Evolutionary conservation across 306 rosid genomes (phyloP), one percentile per base, ranked within the genome.

Genomic region (Quercus rubra): DNA sequence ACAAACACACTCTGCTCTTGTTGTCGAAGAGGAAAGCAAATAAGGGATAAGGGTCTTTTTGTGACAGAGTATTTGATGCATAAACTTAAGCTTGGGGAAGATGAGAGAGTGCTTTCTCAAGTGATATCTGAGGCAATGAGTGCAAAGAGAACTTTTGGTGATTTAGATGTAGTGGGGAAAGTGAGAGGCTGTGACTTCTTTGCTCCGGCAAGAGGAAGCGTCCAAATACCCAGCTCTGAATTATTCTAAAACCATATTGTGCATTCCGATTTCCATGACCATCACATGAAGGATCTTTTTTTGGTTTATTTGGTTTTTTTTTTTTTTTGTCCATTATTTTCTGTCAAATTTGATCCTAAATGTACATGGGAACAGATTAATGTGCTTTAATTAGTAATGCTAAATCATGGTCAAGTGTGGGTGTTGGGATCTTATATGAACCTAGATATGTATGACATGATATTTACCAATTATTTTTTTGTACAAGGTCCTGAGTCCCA

Each of bases 61-160:
- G 80, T 92, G 77, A 92, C 83, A 77, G 93, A 92, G 82, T 92
- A 92, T 76, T 80, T 92, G 84, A 75, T 87, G 83, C 87, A 85
- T 52, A 92, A 92, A 78, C 79, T 92, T 78, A 95, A 92, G 82
- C 97, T 97, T 1, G 99, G 97, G 14, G 95, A 94, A 71, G 97
- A 94, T 79, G 98, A 94, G 79, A 90, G 72, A 75, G 98, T 96
- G 12, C 88, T 91, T 41, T 94, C 98, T 43, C 85, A 74, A 78
- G 97, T 90, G 63, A 90, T 94, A 78, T 92, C 96, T 15, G 96
- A 90, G 62, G 92, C 84, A 74, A 85, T 88, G 80, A 90, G 93
- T 81, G 93, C 97, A 1, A 38, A 75, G 75, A 86, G 67, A 83
- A 61, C 68, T 77, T 87, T 88, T 3, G 80, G 85, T 49, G 94